Conservation (phyloP, 768 basidiomycete genomes). For the Filobasidium floriforme region DNA sequence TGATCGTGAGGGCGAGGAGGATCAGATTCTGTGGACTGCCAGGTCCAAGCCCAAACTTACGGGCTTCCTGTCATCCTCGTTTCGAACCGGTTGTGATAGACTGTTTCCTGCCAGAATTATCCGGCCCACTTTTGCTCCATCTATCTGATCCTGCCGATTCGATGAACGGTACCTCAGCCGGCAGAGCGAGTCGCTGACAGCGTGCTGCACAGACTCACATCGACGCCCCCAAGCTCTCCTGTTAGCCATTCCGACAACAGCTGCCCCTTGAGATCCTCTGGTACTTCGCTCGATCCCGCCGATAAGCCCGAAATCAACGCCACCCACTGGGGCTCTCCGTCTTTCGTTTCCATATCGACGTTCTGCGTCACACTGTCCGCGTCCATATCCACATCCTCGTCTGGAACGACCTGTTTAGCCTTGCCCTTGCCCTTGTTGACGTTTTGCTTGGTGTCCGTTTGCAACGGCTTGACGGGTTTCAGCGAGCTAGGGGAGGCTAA, state of each 20-base stretch:
- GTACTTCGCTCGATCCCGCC: slow-evolving; percentile 54
- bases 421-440: slow-evolving; percentile 32
- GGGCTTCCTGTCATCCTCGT: slow-evolving; percentile 43
- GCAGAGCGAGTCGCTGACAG: background rate
- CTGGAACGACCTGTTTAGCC: slow-evolving; percentile 20
- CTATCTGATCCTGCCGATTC: slow-evolving; percentile 51
- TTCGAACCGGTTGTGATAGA: slow-evolving; percentile 52
- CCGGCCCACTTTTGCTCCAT: slow-evolving; percentile 67
- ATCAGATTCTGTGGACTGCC: slow-evolving; percentile 3
- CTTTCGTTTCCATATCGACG: slow-evolving; percentile 26
- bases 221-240: slow-evolving; percentile 67
- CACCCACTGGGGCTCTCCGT: slow-evolving; percentile 59
- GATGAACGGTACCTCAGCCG: background rate
- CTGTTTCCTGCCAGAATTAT: slow-evolving; percentile 89
- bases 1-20: background rate
- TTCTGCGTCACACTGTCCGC: slow-evolving; percentile 48
- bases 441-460: slow-evolving; percentile 27
- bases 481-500: slow-evolving; percentile 44
- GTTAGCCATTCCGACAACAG: slow-evolving; percentile 83
- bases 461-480: slow-evolving; percentile 24
- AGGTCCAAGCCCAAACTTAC: slow-evolving; percentile 24
- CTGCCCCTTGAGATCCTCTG: slow-evolving; percentile 59
- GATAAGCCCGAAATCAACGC: slow-evolving; percentile 79
- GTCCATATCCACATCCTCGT: slow-evolving; percentile 51
- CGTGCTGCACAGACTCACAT: slow-evolving; percentile 37